phyloP scores from a whole-genome alignment of 1,139 yeast species.

The Kodamaea suecica region DNA sequence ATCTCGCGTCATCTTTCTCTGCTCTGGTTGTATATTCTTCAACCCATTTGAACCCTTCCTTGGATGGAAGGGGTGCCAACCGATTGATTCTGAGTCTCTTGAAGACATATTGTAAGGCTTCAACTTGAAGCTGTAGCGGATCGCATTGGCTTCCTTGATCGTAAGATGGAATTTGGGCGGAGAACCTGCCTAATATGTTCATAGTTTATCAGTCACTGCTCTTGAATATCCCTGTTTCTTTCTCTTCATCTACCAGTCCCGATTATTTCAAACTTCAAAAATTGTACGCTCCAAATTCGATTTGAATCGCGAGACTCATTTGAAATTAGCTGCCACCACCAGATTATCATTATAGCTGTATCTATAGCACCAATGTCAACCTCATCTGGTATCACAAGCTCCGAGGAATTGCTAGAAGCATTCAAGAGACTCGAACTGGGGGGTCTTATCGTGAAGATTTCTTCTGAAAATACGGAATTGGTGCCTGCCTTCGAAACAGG shows the following conservation, averaged over 20 bases:
- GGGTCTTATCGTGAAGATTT: slow-evolving; percentile 39
- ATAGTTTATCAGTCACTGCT: too few relatives aligned
- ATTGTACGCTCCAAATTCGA: too few relatives aligned
- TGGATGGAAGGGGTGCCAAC: slow-evolving; percentile 37
- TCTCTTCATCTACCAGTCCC: too few relatives aligned
- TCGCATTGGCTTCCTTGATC: background rate
- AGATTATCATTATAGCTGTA: too few relatives aligned
- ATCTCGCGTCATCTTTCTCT: slow-evolving; percentile 41
- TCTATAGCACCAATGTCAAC: slow-evolving; percentile 57
- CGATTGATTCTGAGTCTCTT: slow-evolving; percentile 48
- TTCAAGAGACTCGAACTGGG: slow-evolving; percentile 23
- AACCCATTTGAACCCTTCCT: slow-evolving; percentile 20
- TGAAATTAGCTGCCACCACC: too few relatives aligned
- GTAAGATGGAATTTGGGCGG: background rate
- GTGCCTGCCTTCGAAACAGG: slow-evolving; percentile 30
- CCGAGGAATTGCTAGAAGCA: slow-evolving; percentile 37
- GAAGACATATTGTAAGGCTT: slow-evolving; percentile 54
- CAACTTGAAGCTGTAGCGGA: slow-evolving; percentile 20
- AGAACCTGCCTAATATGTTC: background rate
- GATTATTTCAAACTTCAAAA: too few relatives aligned
- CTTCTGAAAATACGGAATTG: slow-evolving; percentile 47
- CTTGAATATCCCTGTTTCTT: too few relatives aligned
- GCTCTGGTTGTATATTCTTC: slow-evolving; percentile 6
- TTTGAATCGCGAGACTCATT: too few relatives aligned
- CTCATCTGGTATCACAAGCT: slow-evolving; percentile 66